phyloP scores from a whole-genome alignment of 306 rosid species.

The Rubus idaeus region DNA sequence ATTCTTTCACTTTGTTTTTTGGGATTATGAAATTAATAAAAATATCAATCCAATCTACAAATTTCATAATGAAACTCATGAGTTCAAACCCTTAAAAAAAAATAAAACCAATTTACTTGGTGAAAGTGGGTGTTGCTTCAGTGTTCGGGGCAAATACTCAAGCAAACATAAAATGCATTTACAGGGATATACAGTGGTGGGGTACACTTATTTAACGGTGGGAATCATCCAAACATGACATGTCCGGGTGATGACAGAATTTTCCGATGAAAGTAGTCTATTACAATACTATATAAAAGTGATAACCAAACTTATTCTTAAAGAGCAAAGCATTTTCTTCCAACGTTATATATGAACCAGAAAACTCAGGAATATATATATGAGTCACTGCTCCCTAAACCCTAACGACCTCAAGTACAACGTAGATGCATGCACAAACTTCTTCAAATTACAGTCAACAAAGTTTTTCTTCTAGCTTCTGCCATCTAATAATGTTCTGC shows the following conservation, averaged over 20 bases:
- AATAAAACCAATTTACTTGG: neutral
- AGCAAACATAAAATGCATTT: too few relatives aligned
- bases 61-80: neutral
- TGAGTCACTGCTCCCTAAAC: neutral
- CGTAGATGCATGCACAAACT: neutral
- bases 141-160: too few relatives aligned
- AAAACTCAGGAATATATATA: neutral
- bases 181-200: too few relatives aligned
- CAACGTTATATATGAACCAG: neutral
- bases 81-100: too few relatives aligned
- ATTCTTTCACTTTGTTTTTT: too few relatives aligned
- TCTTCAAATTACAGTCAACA: neutral
- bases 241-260: too few relatives aligned
- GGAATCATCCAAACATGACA: too few relatives aligned
- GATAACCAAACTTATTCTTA: neutral
- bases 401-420: too few relatives aligned
- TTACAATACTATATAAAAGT: neutral
- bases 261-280: neutral
- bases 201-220: too few relatives aligned
- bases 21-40: too few relatives aligned
- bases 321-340: neutral
- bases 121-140: too few relatives aligned
- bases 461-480: neutral
- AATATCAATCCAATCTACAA: neutral
- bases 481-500: neutral